Base-by-base conservation (phyloP, 2,329 filamentous ascomycete species). In the Exserohilum rostratum region DNA sequence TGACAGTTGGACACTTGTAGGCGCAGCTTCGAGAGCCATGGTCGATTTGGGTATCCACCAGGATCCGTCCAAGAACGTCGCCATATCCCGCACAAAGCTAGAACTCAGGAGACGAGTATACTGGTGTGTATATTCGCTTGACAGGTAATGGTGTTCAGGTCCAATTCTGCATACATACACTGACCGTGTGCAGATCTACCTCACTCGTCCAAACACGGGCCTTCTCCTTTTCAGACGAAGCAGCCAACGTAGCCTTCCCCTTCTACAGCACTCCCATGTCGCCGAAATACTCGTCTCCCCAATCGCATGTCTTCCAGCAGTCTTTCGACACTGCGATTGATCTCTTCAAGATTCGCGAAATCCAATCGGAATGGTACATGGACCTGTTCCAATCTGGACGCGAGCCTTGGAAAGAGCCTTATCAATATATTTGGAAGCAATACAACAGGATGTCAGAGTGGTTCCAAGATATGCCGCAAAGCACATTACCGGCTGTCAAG, bases 21-120 rank as follows among this genome's bases (percentile, higher is more conserved):
- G 93, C 6, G 93, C 95, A 71, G 93, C 93, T 6, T 90, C 90
- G 35, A 86, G 93, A 53, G 90, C 92, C 5, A 87, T 93, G 69
- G 85, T 97, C 18, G 95, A 99, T 76, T 79, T 97, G 27, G 95
- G 95, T 6, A 87, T 96, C 53, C 95, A 98, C 74, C 93, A 97
- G 76, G 93, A 98, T 64, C 91, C 92, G 3, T 88, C 90, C 0
- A 82, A 84, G 52, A 87, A 89, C 58, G 83, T 89, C 13, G 78
- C 86, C 25, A 83, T 87, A 10, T 86, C 91, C 53, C 88, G 87
- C 62, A 79, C 84, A 2, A 85, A 87, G 40, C 78, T 96, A 11
- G 90, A 96, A 63, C 81, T 91, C 56, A 86, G 93, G 47, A 85
- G 93, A 46, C 87, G 88, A 63, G 89, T 96, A 2, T 98, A 96